phyloP scores from a whole-genome alignment of 345 rosid genomes.

The Turnera subulata region DNA sequence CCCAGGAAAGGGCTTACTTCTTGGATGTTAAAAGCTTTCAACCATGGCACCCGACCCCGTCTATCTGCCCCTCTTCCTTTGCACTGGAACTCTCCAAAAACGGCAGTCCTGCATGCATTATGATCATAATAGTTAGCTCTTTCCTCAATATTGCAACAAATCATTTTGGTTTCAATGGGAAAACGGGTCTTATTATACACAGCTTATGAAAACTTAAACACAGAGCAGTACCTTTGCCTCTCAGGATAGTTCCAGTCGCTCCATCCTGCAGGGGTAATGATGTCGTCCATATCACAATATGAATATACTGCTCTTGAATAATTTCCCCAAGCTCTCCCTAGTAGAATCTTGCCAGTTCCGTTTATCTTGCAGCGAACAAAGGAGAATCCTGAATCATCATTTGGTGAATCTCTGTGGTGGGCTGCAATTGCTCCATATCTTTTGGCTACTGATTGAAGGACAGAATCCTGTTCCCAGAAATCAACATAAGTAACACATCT shows the following conservation, averaged over 20 bases:
- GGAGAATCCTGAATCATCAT: constrained; percentile 75
- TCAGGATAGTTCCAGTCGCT: constrained; percentile 62
- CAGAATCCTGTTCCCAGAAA: constrained; percentile 47
- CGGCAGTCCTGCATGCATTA: constrained; percentile 48
- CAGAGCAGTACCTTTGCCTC: constrained; percentile 49
- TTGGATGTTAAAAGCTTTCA: constrained; percentile 40
- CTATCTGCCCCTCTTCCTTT: constrained; percentile 75
- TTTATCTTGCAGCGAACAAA: constrained; percentile 63
- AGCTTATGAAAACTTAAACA: not conserved
- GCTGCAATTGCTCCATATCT: constrained; percentile 74
- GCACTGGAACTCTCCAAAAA: constrained; percentile 77
- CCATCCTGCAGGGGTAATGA: constrained; percentile 76
- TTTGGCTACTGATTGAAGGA: constrained; percentile 61
- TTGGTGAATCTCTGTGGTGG: constrained; percentile 63
- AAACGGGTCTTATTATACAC: not conserved
- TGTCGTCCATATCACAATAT: constrained; percentile 52
- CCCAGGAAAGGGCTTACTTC: constrained; percentile 58
- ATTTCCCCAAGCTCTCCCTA: constrained; percentile 97
- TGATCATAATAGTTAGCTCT: too few relatives aligned
- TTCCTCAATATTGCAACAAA: too few relatives aligned
- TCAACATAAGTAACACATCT: not conserved
- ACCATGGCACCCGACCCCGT: constrained; percentile 63
- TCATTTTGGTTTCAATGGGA: too few relatives aligned
- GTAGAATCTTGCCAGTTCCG: constrained; percentile 66
- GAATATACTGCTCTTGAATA: constrained; percentile 72